Percentiles rank a stretch among this genome's conserved stretches.
These are phyloP conservation scores for Talaromyces adpressus DNA, from an alignment of 495 filamentous ascomycete genomes.

Conservation along the genomic window DNA sequence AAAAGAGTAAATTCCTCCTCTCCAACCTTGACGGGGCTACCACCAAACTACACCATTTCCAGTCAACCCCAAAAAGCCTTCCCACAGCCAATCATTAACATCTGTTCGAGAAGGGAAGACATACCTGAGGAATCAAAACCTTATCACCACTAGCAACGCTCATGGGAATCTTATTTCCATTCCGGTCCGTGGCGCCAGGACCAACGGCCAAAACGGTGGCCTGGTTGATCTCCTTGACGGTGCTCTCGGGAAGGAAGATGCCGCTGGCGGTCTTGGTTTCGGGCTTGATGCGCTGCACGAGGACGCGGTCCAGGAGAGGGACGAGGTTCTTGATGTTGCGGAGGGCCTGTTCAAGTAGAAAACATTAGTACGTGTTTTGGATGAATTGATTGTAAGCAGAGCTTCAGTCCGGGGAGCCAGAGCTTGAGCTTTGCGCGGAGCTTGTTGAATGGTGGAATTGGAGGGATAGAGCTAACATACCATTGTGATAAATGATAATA, in stretches of 20 bases:
- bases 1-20: constrained; percentile 95
- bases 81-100: neutral
- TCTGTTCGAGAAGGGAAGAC: constrained; percentile 15
- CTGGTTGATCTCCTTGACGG: constrained; percentile 97
- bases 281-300: constrained; percentile 96
- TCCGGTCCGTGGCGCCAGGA: constrained; percentile 76
- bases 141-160: constrained; percentile 79
- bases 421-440: neutral
- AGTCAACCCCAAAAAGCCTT: constrained; percentile 24
- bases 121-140: constrained; percentile 94
- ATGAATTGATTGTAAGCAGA: neutral
- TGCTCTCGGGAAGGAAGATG: constrained; percentile 95
- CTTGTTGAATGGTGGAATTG: neutral
- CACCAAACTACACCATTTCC: constrained; percentile 77
- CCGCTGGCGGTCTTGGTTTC: constrained; percentile 92
- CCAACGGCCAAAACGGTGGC: constrained; percentile 92
- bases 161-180: constrained; percentile 78
- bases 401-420: neutral
- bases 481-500: neutral
- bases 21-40: constrained; percentile 91
- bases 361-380: too few relatives aligned
- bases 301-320: constrained; percentile 95
- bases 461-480: neutral
- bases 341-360: constrained; percentile 43
- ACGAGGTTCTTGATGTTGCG: constrained; percentile 93